phyloP scores from a whole-genome alignment of 192 early-diverging fungal species.

The Gonapodya prolifera region DNA sequence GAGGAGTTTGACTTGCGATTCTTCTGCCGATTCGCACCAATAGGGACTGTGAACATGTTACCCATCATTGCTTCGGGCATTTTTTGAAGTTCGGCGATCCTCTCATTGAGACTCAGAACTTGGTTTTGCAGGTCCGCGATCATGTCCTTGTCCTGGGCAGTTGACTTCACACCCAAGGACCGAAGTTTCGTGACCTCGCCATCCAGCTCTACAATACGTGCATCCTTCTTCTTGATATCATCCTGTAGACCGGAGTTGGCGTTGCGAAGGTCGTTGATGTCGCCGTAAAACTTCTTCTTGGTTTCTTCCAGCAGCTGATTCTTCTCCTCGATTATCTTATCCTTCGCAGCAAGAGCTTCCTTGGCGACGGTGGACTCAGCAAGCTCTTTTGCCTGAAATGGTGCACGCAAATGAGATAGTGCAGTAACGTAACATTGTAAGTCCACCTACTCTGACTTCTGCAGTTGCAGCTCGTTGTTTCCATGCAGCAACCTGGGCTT shows the following conservation, averaged over 20 bases:
- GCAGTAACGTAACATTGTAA: slow-evolving; percentile 26
- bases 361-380: not conserved
- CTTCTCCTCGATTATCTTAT: not conserved
- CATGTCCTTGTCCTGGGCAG: slow-evolving; percentile 39
- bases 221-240: slow-evolving; percentile 52
- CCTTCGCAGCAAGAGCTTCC: not conserved
- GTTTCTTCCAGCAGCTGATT: slow-evolving; percentile 36
- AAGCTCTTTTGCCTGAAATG: not conserved
- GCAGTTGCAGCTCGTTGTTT: slow-evolving; percentile 59
- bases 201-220: no score
- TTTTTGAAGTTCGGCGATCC: not conserved
- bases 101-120: slow-evolving; percentile 48
- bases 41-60: no score
- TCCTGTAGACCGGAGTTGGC: slow-evolving; percentile 43
- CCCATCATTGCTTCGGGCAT: not conserved
- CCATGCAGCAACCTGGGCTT: slow-evolving; percentile 52
- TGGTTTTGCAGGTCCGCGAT: slow-evolving; percentile 56
- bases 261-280: slow-evolving; percentile 42
- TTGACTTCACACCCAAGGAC: slow-evolving; percentile 20
- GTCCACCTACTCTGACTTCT: slow-evolving; percentile 35
- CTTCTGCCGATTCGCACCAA: not conserved
- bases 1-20: not conserved
- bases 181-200: slow-evolving; percentile 28
- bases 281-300: slow-evolving; percentile 43
- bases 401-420: not conserved